These are phyloP conservation scores for Hyphodiscus sp. DNA, from an alignment of 2,329 filamentous ascomycete species.

Conservation along the genomic window DNA sequence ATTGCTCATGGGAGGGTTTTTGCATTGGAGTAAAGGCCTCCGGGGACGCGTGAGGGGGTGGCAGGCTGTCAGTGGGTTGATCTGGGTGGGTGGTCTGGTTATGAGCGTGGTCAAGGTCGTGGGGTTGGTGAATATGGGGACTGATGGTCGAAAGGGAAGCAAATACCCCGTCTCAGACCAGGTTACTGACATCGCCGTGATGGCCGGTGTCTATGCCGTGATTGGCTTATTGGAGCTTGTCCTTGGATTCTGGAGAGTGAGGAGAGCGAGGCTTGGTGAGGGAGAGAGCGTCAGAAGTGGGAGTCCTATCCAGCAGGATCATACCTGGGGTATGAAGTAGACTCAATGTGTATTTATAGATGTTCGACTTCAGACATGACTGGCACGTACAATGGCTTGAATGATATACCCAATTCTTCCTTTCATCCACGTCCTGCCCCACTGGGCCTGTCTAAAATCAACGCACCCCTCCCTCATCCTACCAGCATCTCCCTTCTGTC, in stretches of 20 bases:
- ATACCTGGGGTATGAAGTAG: background rate
- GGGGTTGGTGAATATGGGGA: slow-evolving; percentile 27
- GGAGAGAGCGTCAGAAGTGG: background rate
- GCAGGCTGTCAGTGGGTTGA: slow-evolving; percentile 22
- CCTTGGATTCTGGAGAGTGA: slow-evolving; percentile 17
- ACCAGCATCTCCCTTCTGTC: too few relatives aligned
- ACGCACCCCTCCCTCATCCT: too few relatives aligned
- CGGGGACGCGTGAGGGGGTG: slow-evolving; percentile 19
- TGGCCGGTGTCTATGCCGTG: slow-evolving; percentile 30
- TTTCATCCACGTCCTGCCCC: too few relatives aligned
- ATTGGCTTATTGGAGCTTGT: slow-evolving; percentile 25
- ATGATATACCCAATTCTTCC: too few relatives aligned
- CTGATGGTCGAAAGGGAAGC: slow-evolving; percentile 20
- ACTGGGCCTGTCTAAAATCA: too few relatives aligned
- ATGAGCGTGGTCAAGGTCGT: slow-evolving; percentile 27
- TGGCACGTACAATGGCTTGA: too few relatives aligned
- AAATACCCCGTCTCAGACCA: slow-evolving; percentile 31
- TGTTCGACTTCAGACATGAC: too few relatives aligned
- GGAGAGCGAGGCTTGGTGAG: background rate
- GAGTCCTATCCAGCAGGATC: background rate
- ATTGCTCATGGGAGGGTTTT: slow-evolving; percentile 20
- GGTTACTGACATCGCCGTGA: slow-evolving; percentile 29
- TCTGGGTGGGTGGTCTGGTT: slow-evolving; percentile 28
- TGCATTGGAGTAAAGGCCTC: slow-evolving; percentile 24
- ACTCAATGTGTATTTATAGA: background rate